Evolutionary conservation across 106 monocot species (phyloP).

Genomic region (Dendrobium nobile): DNA sequence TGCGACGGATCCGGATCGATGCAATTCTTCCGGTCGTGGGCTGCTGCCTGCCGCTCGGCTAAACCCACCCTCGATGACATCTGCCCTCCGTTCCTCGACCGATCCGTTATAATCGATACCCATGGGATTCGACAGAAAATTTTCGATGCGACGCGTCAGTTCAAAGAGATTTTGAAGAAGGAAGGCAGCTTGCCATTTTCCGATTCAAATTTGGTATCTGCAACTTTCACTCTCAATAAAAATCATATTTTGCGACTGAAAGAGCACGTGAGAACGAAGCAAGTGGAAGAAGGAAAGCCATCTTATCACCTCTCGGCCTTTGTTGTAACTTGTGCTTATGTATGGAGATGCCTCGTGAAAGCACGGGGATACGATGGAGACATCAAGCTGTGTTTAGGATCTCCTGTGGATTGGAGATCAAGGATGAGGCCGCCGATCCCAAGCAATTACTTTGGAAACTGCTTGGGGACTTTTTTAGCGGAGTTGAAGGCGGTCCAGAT

Average conservation of each 20-base stretch:
- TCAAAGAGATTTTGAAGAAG: too few relatives aligned
- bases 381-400: background rate
- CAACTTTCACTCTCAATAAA: too few relatives aligned
- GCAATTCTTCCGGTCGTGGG: constrained; percentile 22
- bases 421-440: constrained; percentile 26
- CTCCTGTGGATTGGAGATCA: constrained; percentile 12
- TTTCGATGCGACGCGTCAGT: too few relatives aligned
- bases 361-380: background rate
- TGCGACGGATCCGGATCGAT: constrained; percentile 9
- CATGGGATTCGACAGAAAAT: background rate
- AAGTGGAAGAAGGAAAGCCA: too few relatives aligned
- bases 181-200: background rate
- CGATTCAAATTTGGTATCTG: background rate
- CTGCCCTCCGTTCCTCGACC: background rate
- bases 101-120: background rate
- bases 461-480: constrained; percentile 5
- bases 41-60: background rate
- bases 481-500: constrained; percentile 7
- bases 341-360: constrained; percentile 12
- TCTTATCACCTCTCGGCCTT: constrained; percentile 17
- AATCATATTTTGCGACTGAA: background rate
- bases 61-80: background rate
- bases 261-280: too few relatives aligned
- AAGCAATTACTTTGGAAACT: constrained; percentile 31
- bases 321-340: constrained; percentile 16